A percentile compares a stretch with the other conserved stretches of the same genome.
Evolutionary conservation across 306 rosid genomes (phyloP).

Genomic region (Delonix regia): DNA sequence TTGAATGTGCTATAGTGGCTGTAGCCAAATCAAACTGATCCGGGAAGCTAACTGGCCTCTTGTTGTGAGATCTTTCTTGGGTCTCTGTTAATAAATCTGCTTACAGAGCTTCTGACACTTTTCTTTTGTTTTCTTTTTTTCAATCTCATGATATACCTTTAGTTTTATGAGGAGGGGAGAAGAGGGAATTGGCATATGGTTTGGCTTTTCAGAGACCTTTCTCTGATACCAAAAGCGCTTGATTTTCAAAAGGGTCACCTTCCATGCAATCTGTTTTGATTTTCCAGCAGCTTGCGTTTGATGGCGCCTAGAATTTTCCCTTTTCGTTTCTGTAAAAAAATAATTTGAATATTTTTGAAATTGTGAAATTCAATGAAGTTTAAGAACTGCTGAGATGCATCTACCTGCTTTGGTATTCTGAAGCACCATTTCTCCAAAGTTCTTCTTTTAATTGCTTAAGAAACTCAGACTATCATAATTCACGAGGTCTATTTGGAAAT

Average conservation of each 20-base stretch:
- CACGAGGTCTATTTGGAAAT: too few species aligned
- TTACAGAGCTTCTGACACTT: constrained; percentile 89
- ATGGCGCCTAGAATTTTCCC: constrained; percentile 43
- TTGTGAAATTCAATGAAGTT: not conserved
- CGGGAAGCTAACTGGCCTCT: constrained; percentile 83
- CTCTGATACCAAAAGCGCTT: constrained; percentile 44
- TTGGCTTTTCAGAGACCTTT: constrained; percentile 65
- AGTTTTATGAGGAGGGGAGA: constrained; percentile 58
- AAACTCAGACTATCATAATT: too few species aligned
- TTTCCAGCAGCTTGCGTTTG: constrained; percentile 57
- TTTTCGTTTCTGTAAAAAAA: too few species aligned
- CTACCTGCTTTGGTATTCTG: not conserved
- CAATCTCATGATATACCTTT: not conserved
- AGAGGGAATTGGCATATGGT: constrained; percentile 54
- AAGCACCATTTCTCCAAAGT: not conserved
- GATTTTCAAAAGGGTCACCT: constrained; percentile 46
- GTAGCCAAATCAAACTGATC: constrained; percentile 57
- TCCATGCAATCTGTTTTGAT: constrained; percentile 62
- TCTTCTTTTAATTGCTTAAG: too few species aligned
- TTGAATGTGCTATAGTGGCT: constrained; percentile 91
- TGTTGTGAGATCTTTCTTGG: constrained; percentile 51
- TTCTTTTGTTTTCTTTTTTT: not conserved
- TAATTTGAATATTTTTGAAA: too few species aligned
- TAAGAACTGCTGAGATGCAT: not conserved
- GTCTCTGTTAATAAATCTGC: constrained; percentile 78